phyloP scores from a whole-genome alignment of 768 basidiomycete species.

The Calocybe indica region DNA sequence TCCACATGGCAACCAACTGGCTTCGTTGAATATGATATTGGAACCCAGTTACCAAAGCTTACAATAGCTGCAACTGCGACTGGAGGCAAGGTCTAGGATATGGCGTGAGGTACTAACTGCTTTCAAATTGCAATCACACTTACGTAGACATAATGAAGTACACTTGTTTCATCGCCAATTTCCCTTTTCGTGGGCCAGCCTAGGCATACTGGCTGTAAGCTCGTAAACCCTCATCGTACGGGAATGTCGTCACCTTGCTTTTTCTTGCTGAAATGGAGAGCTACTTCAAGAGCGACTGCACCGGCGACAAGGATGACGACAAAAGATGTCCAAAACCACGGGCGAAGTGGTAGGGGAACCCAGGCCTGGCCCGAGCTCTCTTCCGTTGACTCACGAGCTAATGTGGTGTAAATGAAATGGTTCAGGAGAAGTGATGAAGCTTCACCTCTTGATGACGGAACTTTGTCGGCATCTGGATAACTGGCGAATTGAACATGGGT shows the following conservation, averaged over 20 bases:
- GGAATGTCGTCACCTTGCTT: conserved; percentile 29
- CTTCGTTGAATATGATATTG: not conserved
- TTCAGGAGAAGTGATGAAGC: not conserved
- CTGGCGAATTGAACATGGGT: conserved; percentile 16
- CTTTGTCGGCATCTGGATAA: conserved; percentile 10
- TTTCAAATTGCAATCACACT: conserved; percentile 11
- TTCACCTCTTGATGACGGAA: not conserved
- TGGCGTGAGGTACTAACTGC: conserved; percentile 1
- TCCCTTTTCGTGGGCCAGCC: conserved; percentile 38
- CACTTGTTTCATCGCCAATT: conserved; percentile 22
- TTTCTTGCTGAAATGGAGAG: conserved; percentile 38
- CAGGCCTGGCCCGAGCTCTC: conserved; percentile 15
- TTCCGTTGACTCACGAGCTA: not conserved
- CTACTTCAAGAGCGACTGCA: conserved; percentile 41
- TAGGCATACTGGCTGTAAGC: conserved; percentile 10
- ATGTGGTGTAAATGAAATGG: not conserved
- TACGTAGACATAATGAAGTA: conserved; percentile 52
- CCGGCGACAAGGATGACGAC: conserved; percentile 28
- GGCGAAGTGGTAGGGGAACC: conserved; percentile 38
- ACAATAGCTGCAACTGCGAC: conserved; percentile 43
- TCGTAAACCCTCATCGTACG: no score
- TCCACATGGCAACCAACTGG: conserved; percentile 44
- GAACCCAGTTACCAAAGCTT: conserved; percentile 7
- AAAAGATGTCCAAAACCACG: conserved; percentile 42
- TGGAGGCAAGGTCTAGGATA: conserved; percentile 42